phyloP scores from a whole-genome alignment of 2,329 filamentous ascomycete genomes.

The Geosmithia putterillii region DNA sequence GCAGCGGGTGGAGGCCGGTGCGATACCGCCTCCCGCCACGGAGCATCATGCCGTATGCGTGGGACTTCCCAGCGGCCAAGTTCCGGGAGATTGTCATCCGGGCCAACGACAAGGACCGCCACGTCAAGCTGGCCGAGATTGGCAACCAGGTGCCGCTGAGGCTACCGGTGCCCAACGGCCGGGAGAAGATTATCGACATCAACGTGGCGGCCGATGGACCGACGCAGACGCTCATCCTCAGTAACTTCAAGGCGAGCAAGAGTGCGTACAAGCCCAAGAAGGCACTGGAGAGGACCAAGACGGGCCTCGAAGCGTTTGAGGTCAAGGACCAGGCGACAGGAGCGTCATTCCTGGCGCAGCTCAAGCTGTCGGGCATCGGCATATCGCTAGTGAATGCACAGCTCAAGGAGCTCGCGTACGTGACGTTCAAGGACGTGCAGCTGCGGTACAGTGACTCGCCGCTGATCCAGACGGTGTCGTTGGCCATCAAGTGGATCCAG shows the following conservation, averaged over 20 bases:
- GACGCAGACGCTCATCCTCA: conserved; percentile 85
- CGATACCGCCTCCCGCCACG: conserved; percentile 82
- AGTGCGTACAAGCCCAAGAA: conserved; percentile 66
- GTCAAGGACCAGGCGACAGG: conserved; percentile 85
- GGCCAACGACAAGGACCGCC: conserved; percentile 47
- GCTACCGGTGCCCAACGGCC: conserved; percentile 53
- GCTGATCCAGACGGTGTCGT: conserved; percentile 80
- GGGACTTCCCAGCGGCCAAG: conserved; percentile 98
- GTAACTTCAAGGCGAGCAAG: conserved; percentile 86
- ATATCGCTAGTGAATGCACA: conserved; percentile 90
- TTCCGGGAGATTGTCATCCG: conserved; percentile 79
- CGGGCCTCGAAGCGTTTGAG: conserved; percentile 57
- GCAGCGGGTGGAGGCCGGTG: conserved; percentile 83
- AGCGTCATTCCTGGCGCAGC: conserved; percentile 77
- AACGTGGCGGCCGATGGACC: conserved; percentile 93
- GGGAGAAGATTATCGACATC: conserved; percentile 86
- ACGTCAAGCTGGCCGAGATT: conserved; percentile 92
- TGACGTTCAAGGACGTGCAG: conserved; percentile 85
- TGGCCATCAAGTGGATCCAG: conserved; percentile 96
- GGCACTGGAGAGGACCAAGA: conserved; percentile 29
- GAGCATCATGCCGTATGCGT: conserved; percentile 98
- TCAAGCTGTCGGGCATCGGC: conserved; percentile 81
- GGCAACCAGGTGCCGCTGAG: conserved; percentile 94
- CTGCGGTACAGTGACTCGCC: conserved; percentile 88
- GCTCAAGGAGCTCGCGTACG: conserved; percentile 80